phyloP scores from a whole-genome alignment of 257 asterid species.

The Penstemon eatonii region DNA sequence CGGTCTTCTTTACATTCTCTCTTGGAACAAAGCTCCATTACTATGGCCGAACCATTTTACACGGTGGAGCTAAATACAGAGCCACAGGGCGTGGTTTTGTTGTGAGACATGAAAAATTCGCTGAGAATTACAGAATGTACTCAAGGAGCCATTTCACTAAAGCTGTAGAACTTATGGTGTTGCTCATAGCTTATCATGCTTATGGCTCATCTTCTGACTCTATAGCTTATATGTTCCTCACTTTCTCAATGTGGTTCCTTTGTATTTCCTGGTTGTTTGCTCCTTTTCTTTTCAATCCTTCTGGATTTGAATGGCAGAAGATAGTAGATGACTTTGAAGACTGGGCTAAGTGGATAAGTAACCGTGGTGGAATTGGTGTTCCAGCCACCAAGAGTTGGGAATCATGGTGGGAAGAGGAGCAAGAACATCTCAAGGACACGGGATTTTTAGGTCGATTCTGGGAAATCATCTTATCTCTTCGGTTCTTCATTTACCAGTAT shows the following conservation, averaged over 20 bases:
- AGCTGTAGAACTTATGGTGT: constrained; percentile 70
- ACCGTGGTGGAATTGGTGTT: constrained; percentile 83
- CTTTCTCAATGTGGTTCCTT: constrained; percentile 83
- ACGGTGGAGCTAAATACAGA: constrained; percentile 93
- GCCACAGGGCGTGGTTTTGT: constrained; percentile 99
- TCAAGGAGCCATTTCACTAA: constrained; percentile 92
- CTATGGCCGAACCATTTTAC: constrained; percentile 87
- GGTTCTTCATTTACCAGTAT: constrained; percentile 85
- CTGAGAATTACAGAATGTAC: constrained; percentile 94
- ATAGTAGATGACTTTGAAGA: constrained; percentile 93
- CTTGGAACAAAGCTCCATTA: constrained; percentile 95
- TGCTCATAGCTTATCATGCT: constrained; percentile 62
- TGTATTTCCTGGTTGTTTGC: constrained; percentile 87
- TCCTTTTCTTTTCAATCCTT: constrained; percentile 90
- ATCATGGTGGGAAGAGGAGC: constrained; percentile 99
- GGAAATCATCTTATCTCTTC: constrained; percentile 68
- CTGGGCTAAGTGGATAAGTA: constrained; percentile 87
- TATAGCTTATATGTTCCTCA: constrained; percentile 37
- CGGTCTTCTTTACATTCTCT: constrained; percentile 93
- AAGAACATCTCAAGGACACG: constrained; percentile 74
- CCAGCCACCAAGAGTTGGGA: constrained; percentile 96
- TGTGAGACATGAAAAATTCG: constrained; percentile 84
- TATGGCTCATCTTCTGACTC: constrained; percentile 54
- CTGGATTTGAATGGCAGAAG: constrained; percentile 98
- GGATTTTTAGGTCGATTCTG: constrained; percentile 67